A percentile compares a stretch with the other conserved stretches of the same genome.
Evolutionary conservation across 2,329 filamentous ascomycete species (phyloP).

Genomic region (Allantophomopsis cytisporea): DNA sequence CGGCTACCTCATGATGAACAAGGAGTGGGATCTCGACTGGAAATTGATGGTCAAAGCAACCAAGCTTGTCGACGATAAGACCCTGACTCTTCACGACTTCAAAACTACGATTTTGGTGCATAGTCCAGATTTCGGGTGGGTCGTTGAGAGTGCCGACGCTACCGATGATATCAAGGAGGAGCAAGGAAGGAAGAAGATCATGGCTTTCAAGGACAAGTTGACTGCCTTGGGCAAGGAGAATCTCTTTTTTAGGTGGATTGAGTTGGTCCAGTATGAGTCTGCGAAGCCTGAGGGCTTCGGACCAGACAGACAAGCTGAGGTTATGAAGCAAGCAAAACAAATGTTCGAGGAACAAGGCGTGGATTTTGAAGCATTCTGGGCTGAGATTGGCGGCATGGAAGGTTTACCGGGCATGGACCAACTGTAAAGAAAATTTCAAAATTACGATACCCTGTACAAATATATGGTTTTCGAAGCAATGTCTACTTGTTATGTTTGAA

Average conservation of each 20-base stretch:
- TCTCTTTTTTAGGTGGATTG: slow-evolving; percentile 85
- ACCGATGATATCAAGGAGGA: slow-evolving; percentile 38
- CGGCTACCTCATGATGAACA: slow-evolving; percentile 75
- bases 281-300: slow-evolving; percentile 69
- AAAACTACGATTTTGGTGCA: slow-evolving; percentile 57
- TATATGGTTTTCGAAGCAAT: too few species aligned
- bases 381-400: slow-evolving; percentile 49
- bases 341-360: slow-evolving; percentile 64
- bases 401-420: slow-evolving; percentile 35
- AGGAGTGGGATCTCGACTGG: slow-evolving; percentile 82
- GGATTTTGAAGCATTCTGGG: slow-evolving; percentile 74
- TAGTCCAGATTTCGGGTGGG: slow-evolving; percentile 56
- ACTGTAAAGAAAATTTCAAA: slow-evolving; percentile 5
- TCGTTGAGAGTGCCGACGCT: slow-evolving; percentile 43
- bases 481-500: too few species aligned
- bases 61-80: slow-evolving; percentile 49
- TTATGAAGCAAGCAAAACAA: slow-evolving; percentile 60
- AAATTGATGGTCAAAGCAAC: slow-evolving; percentile 65
- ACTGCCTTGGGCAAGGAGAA: slow-evolving; percentile 70
- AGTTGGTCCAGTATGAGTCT: slow-evolving; percentile 81
- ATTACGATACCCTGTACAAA: background rate
- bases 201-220: slow-evolving; percentile 67
- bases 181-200: slow-evolving; percentile 57
- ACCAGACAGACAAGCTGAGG: slow-evolving; percentile 54
- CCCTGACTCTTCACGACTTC: slow-evolving; percentile 50